A percentile compares a stretch with the other conserved stretches of the same genome.
These are phyloP conservation scores for Linum lewisii DNA, from an alignment of 345 rosid species.

Conservation along the genomic window DNA sequence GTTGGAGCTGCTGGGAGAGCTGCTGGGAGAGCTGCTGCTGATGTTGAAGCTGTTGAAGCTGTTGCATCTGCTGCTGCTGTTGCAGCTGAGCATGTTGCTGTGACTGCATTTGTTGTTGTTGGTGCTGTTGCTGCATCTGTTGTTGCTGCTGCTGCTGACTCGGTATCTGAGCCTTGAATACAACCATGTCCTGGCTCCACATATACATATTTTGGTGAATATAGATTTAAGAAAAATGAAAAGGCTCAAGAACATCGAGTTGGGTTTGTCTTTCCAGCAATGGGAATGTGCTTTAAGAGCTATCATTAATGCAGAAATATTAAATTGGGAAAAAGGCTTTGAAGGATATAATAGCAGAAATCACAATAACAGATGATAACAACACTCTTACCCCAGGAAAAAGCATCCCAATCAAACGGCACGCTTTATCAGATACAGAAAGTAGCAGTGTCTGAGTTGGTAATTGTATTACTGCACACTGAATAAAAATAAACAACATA, in stretches of 20 bases:
- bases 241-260: background rate
- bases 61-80: constrained; percentile 13
- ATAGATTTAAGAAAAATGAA: background rate
- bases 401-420: constrained; percentile 94
- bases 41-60: constrained; percentile 12
- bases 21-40: constrained; percentile 12
- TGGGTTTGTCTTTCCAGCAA: background rate
- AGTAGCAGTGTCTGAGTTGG: constrained; percentile 89
- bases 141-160: constrained; percentile 48
- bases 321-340: background rate
- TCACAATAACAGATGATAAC: background rate
- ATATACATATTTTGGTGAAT: background rate
- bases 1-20: constrained; percentile 11
- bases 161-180: constrained; percentile 77
- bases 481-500: constrained; percentile 3
- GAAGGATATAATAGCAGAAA: too few species aligned
- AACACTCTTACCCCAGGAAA: constrained; percentile 76
- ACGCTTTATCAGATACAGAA: constrained; percentile 91
- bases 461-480: constrained; percentile 97
- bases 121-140: constrained; percentile 27
- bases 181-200: constrained; percentile 78
- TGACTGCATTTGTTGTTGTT: constrained; percentile 29
- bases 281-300: background rate
- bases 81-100: constrained; percentile 13
- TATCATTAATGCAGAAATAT: background rate